These are phyloP conservation scores for Corylus avellana DNA, from an alignment of 306 rosid genomes.

Conservation along the genomic window DNA sequence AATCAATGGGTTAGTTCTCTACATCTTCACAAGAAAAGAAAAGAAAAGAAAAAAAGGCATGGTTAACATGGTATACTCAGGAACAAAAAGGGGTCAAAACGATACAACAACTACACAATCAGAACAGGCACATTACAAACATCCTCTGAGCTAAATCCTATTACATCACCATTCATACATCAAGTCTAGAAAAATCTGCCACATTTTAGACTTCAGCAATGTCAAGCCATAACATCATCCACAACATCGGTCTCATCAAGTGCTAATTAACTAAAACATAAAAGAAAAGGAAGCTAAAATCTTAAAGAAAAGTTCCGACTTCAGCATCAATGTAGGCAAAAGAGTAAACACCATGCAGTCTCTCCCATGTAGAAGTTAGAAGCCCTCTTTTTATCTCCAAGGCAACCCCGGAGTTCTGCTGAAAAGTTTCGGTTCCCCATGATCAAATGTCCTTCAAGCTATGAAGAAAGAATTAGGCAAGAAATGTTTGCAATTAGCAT, in stretches of 20 bases:
- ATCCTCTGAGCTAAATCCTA: conserved; percentile 70
- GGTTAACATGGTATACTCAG: conserved; percentile 42
- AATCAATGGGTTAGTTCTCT: conserved; percentile 66
- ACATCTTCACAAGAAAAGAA: conserved; percentile 41
- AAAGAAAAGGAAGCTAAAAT: conserved; percentile 53
- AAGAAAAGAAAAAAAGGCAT: conserved; percentile 35
- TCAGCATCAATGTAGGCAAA: conserved; percentile 43
- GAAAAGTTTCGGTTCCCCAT: conserved; percentile 41
- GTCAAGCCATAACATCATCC: conserved; percentile 76
- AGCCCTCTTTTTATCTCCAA: conserved; percentile 37
- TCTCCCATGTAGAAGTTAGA: conserved; percentile 25
- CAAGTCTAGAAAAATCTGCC: conserved; percentile 54
- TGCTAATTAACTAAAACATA: conserved; percentile 52
- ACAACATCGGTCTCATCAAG: conserved; percentile 55
- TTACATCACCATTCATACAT: conserved; percentile 63
- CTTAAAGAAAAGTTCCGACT: conserved; percentile 55
- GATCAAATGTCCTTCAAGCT: conserved; percentile 41
- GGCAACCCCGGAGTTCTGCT: conserved; percentile 43
- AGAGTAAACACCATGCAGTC: conserved; percentile 34
- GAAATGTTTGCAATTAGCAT: conserved; percentile 17
- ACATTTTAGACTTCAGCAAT: conserved; percentile 63
- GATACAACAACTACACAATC: conserved; percentile 69
- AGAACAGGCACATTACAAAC: conserved; percentile 60
- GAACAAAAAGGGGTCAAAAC: conserved; percentile 26
- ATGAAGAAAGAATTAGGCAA: conserved; percentile 27